phyloP scores from a whole-genome alignment of 345 rosid species.

The Microcos paniculata region DNA sequence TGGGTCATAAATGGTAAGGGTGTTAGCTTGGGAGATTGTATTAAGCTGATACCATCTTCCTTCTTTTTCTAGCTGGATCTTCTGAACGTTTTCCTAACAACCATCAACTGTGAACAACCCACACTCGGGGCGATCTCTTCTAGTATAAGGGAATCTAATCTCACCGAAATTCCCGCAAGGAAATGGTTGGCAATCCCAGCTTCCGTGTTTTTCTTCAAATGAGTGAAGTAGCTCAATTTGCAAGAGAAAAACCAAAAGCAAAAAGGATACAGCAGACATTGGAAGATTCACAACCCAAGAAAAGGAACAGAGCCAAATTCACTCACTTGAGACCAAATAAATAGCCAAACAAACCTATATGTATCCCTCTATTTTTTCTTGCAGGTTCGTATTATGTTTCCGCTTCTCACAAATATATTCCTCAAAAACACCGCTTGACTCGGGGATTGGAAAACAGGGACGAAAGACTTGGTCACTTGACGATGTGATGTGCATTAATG shows the following conservation, averaged over 20 bases:
- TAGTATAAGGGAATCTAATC: constrained; percentile 23
- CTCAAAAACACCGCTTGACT: background rate
- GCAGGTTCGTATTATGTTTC: background rate
- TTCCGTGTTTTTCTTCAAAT: background rate
- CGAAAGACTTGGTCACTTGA: background rate
- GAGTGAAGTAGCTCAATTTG: background rate
- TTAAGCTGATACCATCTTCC: constrained; percentile 25
- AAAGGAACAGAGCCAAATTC: background rate
- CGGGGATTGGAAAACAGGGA: constrained; percentile 10
- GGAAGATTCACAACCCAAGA: background rate
- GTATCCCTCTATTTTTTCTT: background rate
- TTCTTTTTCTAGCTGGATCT: constrained; percentile 29
- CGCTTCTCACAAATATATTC: background rate
- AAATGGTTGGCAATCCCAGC: too few relatives aligned
- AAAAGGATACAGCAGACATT: background rate
- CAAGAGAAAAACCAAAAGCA: constrained; percentile 2
- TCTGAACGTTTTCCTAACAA: constrained; percentile 16
- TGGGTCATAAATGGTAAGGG: constrained; percentile 25
- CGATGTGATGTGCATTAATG: too few relatives aligned
- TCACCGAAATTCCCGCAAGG: constrained; percentile 27
- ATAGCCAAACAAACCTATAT: background rate
- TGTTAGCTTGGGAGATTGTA: constrained; percentile 30
- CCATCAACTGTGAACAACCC: constrained; percentile 26
- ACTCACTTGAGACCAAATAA: background rate
- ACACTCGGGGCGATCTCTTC: constrained; percentile 14